Evolutionary conservation across 2,329 filamentous ascomycete genomes (phyloP), one percentile per base, ranked within the genome.

Genomic region (Chalaropsis thielavioides): DNA sequence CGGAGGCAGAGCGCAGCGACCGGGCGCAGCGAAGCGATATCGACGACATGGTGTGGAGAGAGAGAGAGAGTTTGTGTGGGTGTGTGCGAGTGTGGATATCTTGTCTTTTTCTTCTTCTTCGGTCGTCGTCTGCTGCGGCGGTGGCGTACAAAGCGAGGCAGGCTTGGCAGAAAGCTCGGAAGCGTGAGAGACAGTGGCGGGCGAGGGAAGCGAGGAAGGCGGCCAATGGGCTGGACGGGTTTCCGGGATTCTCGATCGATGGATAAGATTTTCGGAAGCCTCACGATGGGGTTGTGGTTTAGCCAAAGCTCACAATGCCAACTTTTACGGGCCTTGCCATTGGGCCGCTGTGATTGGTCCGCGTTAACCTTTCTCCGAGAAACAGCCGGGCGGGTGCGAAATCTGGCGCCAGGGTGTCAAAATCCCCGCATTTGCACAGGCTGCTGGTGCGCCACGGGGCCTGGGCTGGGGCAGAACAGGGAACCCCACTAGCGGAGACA

Each of bases 1-100:
- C 70, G 68, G 76, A 70, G 68, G 76, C 73, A 68, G 79, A 76
- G 72, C 83, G 81, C 73, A 67, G 62, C 58, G 65, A 64, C 49
- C 62, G 65, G 58, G 62, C 62, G 59, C 62, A 67, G 51, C 62
- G 65, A 31, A 67, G 65, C 19, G 62, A 67, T 44, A 67, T 64
- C 49, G 63, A 65, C 22, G 66, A 64, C 66, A 65, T 67, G 61
- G 51, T 64, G 61, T 59, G 40, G 35, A 31, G 27, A 38, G 35
- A 51, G 27, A 35, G 41, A 43, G 15, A n/a, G n/a, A n/a, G n/a
- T 51, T 13, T 56, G 46, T 63, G 27, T 54, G 38, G 13, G 31
- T 41, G 35, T 61, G 19, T 41, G 15, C 22, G 58, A n/a, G 58
- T 61, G 58, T 19, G 31, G 31, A n/a, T 61, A 27, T 51, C 19